Percentiles rank a stretch among this genome's conserved stretches.
These are phyloP conservation scores for Solanum lignicaule DNA, from an alignment of 257 asterid genomes.

Conservation along the genomic window DNA sequence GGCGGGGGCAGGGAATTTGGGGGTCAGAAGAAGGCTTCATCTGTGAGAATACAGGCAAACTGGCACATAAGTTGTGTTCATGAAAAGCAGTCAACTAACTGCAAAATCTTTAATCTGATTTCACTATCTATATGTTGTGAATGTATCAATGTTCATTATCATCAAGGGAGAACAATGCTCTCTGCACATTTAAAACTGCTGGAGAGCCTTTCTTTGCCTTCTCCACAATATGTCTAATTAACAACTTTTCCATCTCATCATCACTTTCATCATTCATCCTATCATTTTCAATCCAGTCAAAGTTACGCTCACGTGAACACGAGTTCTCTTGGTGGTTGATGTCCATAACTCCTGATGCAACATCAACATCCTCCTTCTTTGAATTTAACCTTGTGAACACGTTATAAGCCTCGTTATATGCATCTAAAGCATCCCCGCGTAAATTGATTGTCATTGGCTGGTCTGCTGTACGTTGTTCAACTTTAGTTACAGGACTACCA, in stretches of 20 bases:
- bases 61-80: background rate
- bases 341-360: background rate
- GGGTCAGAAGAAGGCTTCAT: background rate
- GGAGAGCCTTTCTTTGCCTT: conserved; percentile 87
- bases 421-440: conserved; percentile 52
- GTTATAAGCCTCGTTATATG: conserved; percentile 46
- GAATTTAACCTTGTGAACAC: conserved; percentile 34
- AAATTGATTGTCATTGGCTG: conserved; percentile 52
- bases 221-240: conserved; percentile 75
- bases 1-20: background rate
- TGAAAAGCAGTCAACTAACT: background rate
- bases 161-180: conserved; percentile 38
- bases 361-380: conserved; percentile 36
- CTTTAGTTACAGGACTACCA: conserved; percentile 26
- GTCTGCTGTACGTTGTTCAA: conserved; percentile 12
- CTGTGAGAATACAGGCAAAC: background rate
- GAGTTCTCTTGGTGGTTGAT: conserved; percentile 9
- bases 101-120: background rate
- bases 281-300: conserved; percentile 9
- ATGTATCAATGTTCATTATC: conserved; percentile 24
- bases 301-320: background rate
- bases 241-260: conserved; percentile 74
- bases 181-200: conserved; percentile 67
- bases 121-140: background rate
- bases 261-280: conserved; percentile 14